Percentiles rank a stretch among this genome's conserved stretches.
phyloP scores from a whole-genome alignment of 768 basidiomycete species.

The Mycena chlorophos region DNA sequence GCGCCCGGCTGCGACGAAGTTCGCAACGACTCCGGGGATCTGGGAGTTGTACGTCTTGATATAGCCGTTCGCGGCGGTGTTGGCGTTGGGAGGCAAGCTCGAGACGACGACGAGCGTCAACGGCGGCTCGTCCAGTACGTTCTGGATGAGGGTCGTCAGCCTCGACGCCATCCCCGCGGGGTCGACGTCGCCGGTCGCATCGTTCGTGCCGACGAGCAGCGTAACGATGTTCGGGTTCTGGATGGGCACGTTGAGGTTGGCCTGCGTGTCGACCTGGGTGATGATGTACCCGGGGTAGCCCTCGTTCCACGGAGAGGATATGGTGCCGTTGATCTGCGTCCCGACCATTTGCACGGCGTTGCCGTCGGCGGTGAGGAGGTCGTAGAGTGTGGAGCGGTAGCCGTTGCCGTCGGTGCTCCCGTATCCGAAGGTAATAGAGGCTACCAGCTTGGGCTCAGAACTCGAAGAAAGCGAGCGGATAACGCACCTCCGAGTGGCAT shows the following conservation, averaged over 20 bases:
- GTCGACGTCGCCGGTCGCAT: not conserved
- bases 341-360: not conserved
- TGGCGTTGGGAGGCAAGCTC: not conserved
- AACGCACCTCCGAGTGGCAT: not conserved
- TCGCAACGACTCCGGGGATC: not conserved
- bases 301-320: not conserved
- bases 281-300: not conserved
- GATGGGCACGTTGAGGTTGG: not conserved
- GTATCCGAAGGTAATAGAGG: not conserved
- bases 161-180: not conserved
- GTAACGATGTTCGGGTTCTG: not conserved
- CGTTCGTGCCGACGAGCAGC: slow-evolving; percentile 1
- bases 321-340: not conserved
- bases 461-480: not conserved
- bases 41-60: not conserved
- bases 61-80: not conserved
- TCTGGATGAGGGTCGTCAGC: not conserved
- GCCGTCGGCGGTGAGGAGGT: not conserved
- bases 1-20: not conserved
- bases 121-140: not conserved
- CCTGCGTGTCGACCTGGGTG: not conserved
- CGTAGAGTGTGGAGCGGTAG: not conserved
- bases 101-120: not conserved
- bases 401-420: not conserved
- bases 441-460: not conserved